A percentile compares a stretch with the other conserved stretches of the same genome.
Evolutionary conservation across 192 early-diverging fungal genomes (phyloP).

Genomic region (Geranomyces michiganensis): DNA sequence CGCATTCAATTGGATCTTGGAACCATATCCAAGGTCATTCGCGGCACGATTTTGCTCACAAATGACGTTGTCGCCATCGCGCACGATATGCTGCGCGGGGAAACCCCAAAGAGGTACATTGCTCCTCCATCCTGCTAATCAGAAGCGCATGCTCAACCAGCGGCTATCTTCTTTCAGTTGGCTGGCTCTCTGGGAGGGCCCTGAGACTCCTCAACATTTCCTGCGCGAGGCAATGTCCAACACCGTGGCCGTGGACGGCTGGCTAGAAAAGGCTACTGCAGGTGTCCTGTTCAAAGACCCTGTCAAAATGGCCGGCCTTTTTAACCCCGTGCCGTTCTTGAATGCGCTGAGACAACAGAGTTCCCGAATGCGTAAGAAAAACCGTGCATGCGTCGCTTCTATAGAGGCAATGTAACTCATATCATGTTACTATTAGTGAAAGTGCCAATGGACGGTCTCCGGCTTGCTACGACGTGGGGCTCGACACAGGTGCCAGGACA

Average conservation of each 20-base stretch:
- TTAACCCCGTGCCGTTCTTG: conserved; percentile 55
- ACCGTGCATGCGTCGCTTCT: no score
- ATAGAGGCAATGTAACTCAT: neutral
- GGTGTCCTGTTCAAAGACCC: conserved; percentile 40
- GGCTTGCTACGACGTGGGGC: conserved; percentile 46
- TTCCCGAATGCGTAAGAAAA: conserved; percentile 48
- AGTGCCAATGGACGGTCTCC: conserved; percentile 52
- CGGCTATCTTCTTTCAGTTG: conserved; percentile 26
- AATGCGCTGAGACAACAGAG: conserved; percentile 58
- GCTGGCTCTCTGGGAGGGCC: conserved; percentile 48
- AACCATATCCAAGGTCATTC: conserved; percentile 44
- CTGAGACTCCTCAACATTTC: conserved; percentile 43
- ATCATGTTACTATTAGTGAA: conserved; percentile 29
- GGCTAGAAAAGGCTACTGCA: conserved; percentile 20
- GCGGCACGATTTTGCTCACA: conserved; percentile 47
- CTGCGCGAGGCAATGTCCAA: conserved; percentile 46
- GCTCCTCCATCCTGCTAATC: neutral
- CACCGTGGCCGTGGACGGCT: conserved; percentile 28
- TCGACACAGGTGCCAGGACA: conserved; percentile 12
- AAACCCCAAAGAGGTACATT: conserved; percentile 44
- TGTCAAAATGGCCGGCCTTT: conserved; percentile 42
- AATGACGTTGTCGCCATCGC: conserved; percentile 46
- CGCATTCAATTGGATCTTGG: conserved; percentile 48
- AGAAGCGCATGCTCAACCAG: neutral
- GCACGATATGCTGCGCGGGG: conserved; percentile 34